phyloP scores from a whole-genome alignment of 805 yeast species.

The Sugiyamaella boreocaroliniensis region DNA sequence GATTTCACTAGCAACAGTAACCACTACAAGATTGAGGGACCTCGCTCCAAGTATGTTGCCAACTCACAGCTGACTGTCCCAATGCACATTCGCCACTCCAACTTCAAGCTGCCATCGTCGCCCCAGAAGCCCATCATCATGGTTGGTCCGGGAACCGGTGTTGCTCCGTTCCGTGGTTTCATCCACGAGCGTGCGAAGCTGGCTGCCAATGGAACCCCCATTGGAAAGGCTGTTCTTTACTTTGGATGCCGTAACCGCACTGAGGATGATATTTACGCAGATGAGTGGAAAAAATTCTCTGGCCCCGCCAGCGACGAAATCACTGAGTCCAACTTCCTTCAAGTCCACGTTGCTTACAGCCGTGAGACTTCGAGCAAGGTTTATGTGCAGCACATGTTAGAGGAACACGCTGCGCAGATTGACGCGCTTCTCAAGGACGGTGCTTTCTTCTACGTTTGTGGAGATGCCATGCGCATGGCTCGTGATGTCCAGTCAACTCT shows the following conservation, averaged over 20 bases:
- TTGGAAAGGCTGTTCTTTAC: constrained; percentile 73
- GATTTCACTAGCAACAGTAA: constrained; percentile 34
- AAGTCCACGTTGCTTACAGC: constrained; percentile 78
- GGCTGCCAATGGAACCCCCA: constrained; percentile 38
- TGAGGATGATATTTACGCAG: constrained; percentile 78
- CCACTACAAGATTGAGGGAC: constrained; percentile 74
- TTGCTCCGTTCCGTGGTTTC: constrained; percentile 96
- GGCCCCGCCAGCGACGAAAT: constrained; percentile 14
- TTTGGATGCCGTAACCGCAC: constrained; percentile 78
- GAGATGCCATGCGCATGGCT: constrained; percentile 95
- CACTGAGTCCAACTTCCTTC: constrained; percentile 22
- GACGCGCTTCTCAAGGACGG: constrained; percentile 55
- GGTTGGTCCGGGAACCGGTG: constrained; percentile 98
- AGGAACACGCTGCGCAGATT: constrained; percentile 40
- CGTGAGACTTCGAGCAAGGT: constrained; percentile 61
- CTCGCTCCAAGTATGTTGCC: constrained; percentile 51
- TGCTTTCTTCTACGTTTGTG: constrained; percentile 91
- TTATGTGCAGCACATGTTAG: constrained; percentile 79
- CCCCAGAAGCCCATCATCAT: constrained; percentile 77
- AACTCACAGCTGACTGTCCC: constrained; percentile 53
- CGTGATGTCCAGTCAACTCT: constrained; percentile 79
- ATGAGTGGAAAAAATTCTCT: constrained; percentile 77
- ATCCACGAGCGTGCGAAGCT: constrained; percentile 74
- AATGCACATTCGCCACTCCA: constrained; percentile 88
- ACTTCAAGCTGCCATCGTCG: constrained; percentile 86